Percentiles rank a stretch among this genome's conserved stretches.
Evolutionary conservation across 148 eudicot species (phyloP).

Genomic region (Mesembryanthemum crystallinum): DNA sequence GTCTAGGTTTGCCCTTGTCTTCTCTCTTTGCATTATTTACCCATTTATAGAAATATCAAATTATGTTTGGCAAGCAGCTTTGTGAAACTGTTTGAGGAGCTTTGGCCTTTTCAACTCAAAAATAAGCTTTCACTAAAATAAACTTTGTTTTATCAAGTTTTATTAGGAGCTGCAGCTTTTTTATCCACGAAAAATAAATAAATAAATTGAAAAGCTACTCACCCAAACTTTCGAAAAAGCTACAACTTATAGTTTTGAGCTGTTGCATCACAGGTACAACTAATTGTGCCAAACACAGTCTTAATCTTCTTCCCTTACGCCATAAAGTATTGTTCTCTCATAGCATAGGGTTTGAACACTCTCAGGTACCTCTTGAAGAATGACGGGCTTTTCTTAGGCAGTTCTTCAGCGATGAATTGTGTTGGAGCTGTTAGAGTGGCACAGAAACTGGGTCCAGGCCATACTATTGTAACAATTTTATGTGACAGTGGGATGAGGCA

Average conservation of each 20-base stretch:
- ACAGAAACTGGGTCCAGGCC: slow-evolving; percentile 78
- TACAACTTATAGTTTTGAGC: too few relatives aligned
- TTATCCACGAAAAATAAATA: too few relatives aligned
- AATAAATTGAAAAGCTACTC: too few relatives aligned
- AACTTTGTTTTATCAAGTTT: too few relatives aligned
- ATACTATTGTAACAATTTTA: slow-evolving; percentile 79
- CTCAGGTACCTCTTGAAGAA: slow-evolving; percentile 79
- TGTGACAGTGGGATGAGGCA: slow-evolving; percentile 98
- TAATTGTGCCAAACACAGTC: too few relatives aligned
- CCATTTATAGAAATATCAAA: not conserved
- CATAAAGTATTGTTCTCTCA: not conserved
- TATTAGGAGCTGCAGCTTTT: too few relatives aligned
- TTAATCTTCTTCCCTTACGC: not conserved
- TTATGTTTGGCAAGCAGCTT: too few relatives aligned
- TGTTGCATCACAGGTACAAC: too few relatives aligned
- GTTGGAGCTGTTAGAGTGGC: slow-evolving; percentile 95
- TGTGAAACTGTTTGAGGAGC: too few relatives aligned
- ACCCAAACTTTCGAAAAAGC: too few relatives aligned
- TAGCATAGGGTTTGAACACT: not conserved
- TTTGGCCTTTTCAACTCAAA: too few relatives aligned
- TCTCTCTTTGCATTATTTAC: not conserved
- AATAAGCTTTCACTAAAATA: too few relatives aligned
- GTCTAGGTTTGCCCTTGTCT: slow-evolving; percentile 67
- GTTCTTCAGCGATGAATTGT: slow-evolving; percentile 98
- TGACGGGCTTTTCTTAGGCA: slow-evolving; percentile 91